A percentile compares a stretch with the other conserved stretches of the same genome.
Evolutionary conservation across 441 rosid species (phyloP).

Genomic region (Metrosideros polymorpha): DNA sequence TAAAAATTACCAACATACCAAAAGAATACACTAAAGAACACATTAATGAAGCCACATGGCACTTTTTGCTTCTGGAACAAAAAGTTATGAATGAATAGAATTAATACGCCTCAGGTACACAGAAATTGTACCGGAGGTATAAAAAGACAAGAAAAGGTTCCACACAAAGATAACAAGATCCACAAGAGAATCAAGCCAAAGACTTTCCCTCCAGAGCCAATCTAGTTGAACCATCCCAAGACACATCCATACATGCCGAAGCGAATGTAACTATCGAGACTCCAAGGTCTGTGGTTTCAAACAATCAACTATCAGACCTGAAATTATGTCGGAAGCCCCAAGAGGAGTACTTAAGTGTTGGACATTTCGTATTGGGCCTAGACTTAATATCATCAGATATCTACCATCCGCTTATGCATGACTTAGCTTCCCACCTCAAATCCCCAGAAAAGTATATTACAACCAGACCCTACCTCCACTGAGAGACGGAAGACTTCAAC

Average conservation of each 20-base stretch:
- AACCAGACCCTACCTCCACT: background rate
- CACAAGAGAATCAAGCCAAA: background rate
- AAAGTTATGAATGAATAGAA: background rate
- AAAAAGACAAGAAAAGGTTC: background rate
- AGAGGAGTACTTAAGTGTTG: background rate
- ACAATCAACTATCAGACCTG: background rate
- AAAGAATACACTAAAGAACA: background rate
- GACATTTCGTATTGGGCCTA: background rate
- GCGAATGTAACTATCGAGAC: background rate
- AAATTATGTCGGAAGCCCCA: background rate
- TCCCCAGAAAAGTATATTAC: background rate
- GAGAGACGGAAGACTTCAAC: background rate
- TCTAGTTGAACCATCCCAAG: background rate
- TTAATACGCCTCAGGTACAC: background rate
- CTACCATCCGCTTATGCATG: background rate
- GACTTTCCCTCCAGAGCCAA: background rate
- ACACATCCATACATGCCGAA: background rate
- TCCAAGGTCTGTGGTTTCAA: background rate
- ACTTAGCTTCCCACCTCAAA: background rate
- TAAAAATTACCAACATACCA: background rate
- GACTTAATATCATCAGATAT: background rate
- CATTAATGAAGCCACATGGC: background rate
- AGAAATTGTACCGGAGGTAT: background rate
- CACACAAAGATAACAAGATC: background rate
- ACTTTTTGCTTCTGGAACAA: background rate